Conservation (phyloP, 2,329 filamentous ascomycete genomes). For the Davidsoniella neocaledoniae region DNA sequence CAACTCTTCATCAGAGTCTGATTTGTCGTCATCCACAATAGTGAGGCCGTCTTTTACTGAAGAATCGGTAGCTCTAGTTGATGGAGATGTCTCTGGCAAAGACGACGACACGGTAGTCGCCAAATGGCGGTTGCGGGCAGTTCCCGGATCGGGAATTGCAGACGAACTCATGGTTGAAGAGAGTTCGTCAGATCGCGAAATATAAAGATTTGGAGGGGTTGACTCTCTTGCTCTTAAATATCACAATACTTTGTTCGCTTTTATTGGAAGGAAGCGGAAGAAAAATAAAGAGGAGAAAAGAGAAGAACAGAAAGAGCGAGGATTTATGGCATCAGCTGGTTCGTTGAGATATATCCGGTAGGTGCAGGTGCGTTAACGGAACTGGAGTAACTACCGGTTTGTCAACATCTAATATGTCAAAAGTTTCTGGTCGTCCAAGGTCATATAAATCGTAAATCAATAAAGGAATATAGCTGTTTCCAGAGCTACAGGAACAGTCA, state of each 20-base stretch:
- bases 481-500: too few relatives aligned
- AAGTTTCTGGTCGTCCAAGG: too few relatives aligned
- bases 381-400: too few relatives aligned
- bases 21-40: neutral
- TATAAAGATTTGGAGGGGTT: neutral
- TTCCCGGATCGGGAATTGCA: conserved; percentile 2
- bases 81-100: conserved; percentile 2
- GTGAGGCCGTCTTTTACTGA: neutral
- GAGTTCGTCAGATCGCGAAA: neutral
- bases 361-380: too few relatives aligned
- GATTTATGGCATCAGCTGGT: too few relatives aligned
- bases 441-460: too few relatives aligned
- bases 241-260: neutral
- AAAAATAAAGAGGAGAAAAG: neutral
- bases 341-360: too few relatives aligned
- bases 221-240: neutral
- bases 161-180: conserved; percentile 12
- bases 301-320: neutral
- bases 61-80: conserved; percentile 3
- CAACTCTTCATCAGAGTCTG: neutral
- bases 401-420: too few relatives aligned
- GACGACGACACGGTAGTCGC: neutral
- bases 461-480: too few relatives aligned
- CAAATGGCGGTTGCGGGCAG: conserved; percentile 8
- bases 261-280: neutral